Conservation (phyloP, 202 grass and related monocot genomes). For the Thinopyrum obtusiflorum region DNA sequence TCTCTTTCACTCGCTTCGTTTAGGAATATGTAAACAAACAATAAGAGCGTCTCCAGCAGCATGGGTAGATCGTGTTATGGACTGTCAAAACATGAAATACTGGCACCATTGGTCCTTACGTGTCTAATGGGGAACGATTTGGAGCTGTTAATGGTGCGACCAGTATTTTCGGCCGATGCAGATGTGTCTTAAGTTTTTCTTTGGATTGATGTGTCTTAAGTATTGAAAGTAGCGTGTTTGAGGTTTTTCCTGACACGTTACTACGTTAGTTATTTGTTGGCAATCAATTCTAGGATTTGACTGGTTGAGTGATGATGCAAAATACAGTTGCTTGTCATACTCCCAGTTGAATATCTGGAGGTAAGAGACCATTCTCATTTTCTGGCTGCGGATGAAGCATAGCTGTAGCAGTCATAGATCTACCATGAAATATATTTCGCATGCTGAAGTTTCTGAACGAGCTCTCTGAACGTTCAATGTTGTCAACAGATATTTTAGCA, state of each 20-base stretch:
- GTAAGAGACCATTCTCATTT: not conserved
- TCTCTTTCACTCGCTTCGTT: not conserved
- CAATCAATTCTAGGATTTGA: slow-evolving; percentile 14
- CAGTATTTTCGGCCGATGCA: not conserved
- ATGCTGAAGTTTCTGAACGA: slow-evolving; percentile 6
- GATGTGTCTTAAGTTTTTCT: slow-evolving; percentile 7
- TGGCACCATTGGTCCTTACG: too few relatives aligned
- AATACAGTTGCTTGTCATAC: slow-evolving; percentile 34
- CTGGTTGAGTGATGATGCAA: not conserved
- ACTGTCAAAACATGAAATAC: not conserved
- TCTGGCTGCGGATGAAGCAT: not conserved
- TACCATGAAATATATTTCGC: not conserved
- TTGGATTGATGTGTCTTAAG: slow-evolving; percentile 10
- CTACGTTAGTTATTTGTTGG: not conserved
- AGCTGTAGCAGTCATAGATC: not conserved
- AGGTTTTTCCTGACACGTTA: not conserved
- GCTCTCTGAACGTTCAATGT: not conserved
- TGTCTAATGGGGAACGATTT: not conserved
- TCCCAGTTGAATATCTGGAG: not conserved
- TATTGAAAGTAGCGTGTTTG: not conserved
- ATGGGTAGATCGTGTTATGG: not conserved
- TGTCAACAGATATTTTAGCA: slow-evolving; percentile 20
- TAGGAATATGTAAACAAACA: not conserved
- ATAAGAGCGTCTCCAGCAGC: too few relatives aligned
- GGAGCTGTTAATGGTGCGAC: not conserved